Evolutionary conservation across 1,284 basidiomycete genomes (phyloP).

Genomic region (Hortiboletus rubellus): DNA sequence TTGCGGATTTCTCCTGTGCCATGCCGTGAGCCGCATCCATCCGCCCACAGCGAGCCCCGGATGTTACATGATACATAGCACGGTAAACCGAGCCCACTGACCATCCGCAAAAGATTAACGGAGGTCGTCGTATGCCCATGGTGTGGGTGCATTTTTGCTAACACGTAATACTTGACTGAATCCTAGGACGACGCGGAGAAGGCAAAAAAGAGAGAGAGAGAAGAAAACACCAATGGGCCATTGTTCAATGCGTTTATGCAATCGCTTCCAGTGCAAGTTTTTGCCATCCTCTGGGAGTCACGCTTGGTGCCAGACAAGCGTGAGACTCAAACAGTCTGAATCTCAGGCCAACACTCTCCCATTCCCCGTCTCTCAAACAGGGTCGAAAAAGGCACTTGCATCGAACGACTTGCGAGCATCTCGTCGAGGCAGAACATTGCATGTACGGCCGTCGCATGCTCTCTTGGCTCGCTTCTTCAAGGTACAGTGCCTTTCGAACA

Average conservation of each 20-base stretch:
- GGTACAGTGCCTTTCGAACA: background rate
- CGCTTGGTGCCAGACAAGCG: background rate
- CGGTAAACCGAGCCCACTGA: background rate
- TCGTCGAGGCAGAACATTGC: background rate
- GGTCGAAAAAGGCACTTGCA: background rate
- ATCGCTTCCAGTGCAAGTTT: slow-evolving; percentile 2
- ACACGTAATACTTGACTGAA: background rate
- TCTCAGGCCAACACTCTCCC: background rate
- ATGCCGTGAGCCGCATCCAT: slow-evolving; percentile 8
- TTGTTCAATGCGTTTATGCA: slow-evolving; percentile 2
- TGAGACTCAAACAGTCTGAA: background rate
- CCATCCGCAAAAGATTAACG: background rate
- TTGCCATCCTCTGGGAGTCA: background rate
- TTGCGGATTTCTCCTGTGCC: background rate
- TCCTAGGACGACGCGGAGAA: background rate
- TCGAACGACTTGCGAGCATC: background rate
- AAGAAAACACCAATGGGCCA: background rate
- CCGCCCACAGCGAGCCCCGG: background rate
- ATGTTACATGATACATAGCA: background rate
- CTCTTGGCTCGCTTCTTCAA: background rate
- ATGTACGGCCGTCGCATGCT: background rate
- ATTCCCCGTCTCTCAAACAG: background rate
- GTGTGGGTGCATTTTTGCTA: background rate
- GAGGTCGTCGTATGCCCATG: background rate
- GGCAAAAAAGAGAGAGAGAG: background rate